These are phyloP conservation scores for Nannizzia gypsea DNA, from an alignment of 2,329 filamentous ascomycete species.

Conservation along the genomic window DNA sequence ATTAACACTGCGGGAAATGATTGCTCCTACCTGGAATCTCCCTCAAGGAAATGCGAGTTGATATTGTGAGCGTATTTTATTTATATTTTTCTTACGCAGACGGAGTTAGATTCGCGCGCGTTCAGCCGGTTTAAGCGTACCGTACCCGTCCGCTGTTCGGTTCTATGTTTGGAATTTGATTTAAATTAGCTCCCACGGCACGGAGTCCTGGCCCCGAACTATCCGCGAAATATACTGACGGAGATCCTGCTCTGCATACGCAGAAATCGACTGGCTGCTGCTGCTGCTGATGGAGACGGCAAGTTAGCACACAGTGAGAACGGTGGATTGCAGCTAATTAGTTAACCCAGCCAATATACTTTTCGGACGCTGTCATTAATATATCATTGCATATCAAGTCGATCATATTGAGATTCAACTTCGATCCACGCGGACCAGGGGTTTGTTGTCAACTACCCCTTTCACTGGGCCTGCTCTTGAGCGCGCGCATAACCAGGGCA, in stretches of 20 bases:
- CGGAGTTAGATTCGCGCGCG: neutral
- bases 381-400: neutral
- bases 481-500: neutral
- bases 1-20: slow-evolving; percentile 3
- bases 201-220: neutral
- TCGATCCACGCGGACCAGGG: neutral
- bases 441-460: neutral
- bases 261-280: neutral
- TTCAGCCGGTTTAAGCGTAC: neutral
- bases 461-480: neutral
- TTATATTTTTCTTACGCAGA: neutral
- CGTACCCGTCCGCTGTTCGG: neutral
- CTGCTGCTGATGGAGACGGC: neutral
- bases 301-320: neutral
- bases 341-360: neutral
- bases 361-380: neutral
- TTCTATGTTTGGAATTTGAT: slow-evolving; percentile 1
- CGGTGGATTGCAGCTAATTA: neutral
- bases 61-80: no score
- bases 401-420: slow-evolving; percentile 1
- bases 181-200: slow-evolving; percentile 1
- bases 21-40: neutral
- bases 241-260: neutral
- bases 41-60: neutral
- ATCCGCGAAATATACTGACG: neutral